phyloP scores from a whole-genome alignment of 225 moss, liverwort and hornwort species.

The Lunularia cruciata region DNA sequence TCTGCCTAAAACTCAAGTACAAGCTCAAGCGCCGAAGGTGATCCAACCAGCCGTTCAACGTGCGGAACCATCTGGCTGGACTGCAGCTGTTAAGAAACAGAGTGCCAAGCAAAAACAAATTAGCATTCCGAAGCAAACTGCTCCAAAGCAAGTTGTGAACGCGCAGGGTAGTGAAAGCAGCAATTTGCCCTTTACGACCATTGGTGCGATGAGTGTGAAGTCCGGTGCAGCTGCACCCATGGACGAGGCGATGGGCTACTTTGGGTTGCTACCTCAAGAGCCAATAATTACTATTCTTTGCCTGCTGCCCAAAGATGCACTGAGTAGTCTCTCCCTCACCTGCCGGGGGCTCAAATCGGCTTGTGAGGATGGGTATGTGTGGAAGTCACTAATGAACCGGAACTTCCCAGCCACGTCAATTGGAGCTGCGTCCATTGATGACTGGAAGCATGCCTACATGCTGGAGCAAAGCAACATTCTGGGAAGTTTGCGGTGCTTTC shows the following conservation, averaged over 20 bases:
- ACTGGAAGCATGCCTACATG: conserved; percentile 37
- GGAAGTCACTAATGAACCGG: conserved; percentile 26
- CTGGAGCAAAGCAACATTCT: conserved; percentile 35
- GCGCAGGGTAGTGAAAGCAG: no score
- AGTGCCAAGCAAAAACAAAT: not conserved
- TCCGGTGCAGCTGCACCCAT: conserved; percentile 6
- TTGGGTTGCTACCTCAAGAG: conserved; percentile 33
- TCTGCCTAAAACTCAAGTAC: not conserved
- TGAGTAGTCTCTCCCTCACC: conserved; percentile 25
- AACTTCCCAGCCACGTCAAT: conserved; percentile 34
- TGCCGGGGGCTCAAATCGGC: conserved; percentile 28
- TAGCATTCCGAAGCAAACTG: no score
- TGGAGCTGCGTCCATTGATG: conserved; percentile 30
- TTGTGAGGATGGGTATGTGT: conserved; percentile 32
- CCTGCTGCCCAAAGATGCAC: conserved; percentile 23
- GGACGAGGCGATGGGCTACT: conserved; percentile 33
- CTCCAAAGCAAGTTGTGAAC: no score
- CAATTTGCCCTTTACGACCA: no score
- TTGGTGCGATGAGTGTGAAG: no score
- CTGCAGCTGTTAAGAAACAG: conserved; percentile 9
- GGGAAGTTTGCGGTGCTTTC: conserved; percentile 36
- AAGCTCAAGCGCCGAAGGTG: not conserved
- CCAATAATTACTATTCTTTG: conserved; percentile 40
- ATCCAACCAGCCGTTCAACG: not conserved
- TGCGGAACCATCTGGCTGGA: not conserved